These are phyloP conservation scores for Striga hermonthica DNA, from an alignment of 305 asterid genomes.

Conservation along the genomic window DNA sequence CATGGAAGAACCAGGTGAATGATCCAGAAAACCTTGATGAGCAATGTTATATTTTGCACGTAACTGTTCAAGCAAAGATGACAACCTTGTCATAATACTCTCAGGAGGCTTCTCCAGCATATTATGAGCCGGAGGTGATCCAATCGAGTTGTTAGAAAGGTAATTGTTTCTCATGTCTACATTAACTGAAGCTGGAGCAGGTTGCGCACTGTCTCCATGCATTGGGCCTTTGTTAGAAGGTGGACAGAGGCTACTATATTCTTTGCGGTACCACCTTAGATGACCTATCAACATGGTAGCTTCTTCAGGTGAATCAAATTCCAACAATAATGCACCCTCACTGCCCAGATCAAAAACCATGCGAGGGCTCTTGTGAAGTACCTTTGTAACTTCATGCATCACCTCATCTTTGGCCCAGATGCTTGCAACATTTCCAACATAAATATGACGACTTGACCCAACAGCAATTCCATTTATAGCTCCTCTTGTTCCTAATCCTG, in stretches of 20 bases:
- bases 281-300: constrained; percentile 66
- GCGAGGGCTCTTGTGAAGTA: constrained; percentile 68
- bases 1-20: constrained; percentile 33
- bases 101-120: constrained; percentile 52
- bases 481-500: constrained; percentile 72
- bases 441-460: constrained; percentile 76
- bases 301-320: constrained; percentile 88
- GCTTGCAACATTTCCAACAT: constrained; percentile 67
- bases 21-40: constrained; percentile 40
- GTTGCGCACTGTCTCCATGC: constrained; percentile 47
- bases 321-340: constrained; percentile 76
- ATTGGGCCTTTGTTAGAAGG: constrained; percentile 43
- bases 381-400: constrained; percentile 65
- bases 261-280: constrained; percentile 71
- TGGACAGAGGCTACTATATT: constrained; percentile 43
- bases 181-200: constrained; percentile 41
- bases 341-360: constrained; percentile 67
- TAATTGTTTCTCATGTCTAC: constrained; percentile 44
- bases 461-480: constrained; percentile 60
- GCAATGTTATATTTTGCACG: constrained; percentile 49
- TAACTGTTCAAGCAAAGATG: constrained; percentile 47
- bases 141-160: constrained; percentile 45
- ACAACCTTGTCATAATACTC: constrained; percentile 46
- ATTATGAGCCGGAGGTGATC: constrained; percentile 49
- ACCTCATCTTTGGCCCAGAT: constrained; percentile 83